Percentiles rank a stretch among this genome's conserved stretches.
phyloP scores from a whole-genome alignment of 441 rosid species.

The Adansonia madagascariensis region DNA sequence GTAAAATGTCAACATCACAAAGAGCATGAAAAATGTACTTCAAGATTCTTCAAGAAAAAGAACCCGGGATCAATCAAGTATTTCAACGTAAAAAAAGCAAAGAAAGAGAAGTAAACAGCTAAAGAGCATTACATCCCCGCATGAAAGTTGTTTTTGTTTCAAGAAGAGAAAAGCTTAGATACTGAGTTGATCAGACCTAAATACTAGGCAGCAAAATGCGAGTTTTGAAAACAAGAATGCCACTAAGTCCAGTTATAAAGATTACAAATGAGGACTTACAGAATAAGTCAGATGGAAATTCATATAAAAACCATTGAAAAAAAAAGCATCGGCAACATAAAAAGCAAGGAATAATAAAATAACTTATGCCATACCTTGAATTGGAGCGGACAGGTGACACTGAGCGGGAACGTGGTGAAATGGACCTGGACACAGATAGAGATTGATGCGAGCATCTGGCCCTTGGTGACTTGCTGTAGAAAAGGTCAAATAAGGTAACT shows the following conservation, averaged over 20 bases:
- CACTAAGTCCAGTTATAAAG: background rate
- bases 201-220: background rate
- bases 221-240: background rate
- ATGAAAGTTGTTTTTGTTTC: background rate
- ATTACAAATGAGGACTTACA: background rate
- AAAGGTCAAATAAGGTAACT: background rate
- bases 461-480: slow-evolving; percentile 61
- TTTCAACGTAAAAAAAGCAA: background rate
- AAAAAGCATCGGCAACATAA: background rate
- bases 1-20: background rate
- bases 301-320: background rate
- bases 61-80: background rate
- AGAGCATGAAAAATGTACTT: background rate
- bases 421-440: slow-evolving; percentile 56
- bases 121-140: background rate
- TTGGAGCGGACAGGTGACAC: slow-evolving; percentile 49
- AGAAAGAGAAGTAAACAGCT: background rate
- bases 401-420: slow-evolving; percentile 50
- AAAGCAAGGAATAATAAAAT: background rate
- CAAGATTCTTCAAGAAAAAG: background rate
- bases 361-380: slow-evolving; percentile 52
- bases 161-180: background rate
- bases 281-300: background rate
- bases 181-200: background rate
- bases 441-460: slow-evolving; percentile 37